Evolutionary conservation across 2,329 filamentous ascomycete species (phyloP).

Genomic region (Hortaea werneckii): DNA sequence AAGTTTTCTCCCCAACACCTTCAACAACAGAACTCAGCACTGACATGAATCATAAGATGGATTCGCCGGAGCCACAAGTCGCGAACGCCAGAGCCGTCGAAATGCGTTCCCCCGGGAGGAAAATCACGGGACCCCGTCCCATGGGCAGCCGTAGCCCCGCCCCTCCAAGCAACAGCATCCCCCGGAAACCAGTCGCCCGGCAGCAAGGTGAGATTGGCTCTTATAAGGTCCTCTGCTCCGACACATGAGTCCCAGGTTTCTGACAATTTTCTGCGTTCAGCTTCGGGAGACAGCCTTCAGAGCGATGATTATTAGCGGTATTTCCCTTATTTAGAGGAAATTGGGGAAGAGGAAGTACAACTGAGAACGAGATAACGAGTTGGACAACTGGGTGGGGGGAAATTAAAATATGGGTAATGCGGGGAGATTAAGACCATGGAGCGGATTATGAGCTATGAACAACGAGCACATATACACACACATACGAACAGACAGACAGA

Average conservation of each 20-base stretch:
- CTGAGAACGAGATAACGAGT: too few relatives aligned
- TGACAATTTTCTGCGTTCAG: background rate
- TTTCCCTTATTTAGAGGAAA: too few relatives aligned
- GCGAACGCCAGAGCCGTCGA: slow-evolving; percentile 18
- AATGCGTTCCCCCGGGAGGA: slow-evolving; percentile 28
- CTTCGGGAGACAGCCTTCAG: slow-evolving; percentile 4
- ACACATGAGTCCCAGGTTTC: background rate
- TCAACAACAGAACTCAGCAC: too few relatives aligned
- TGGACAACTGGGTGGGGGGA: too few relatives aligned
- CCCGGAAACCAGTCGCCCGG: slow-evolving; percentile 19
- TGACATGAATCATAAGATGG: background rate
- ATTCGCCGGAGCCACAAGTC: slow-evolving; percentile 20
- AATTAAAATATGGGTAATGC: too few relatives aligned
- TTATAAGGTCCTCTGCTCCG: too few relatives aligned
- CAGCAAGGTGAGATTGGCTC: slow-evolving; percentile 9
- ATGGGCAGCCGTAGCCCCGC: slow-evolving; percentile 32
- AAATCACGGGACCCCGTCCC: slow-evolving; percentile 40
- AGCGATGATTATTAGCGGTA: slow-evolving; percentile 1
- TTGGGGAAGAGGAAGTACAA: background rate
- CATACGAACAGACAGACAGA: too few relatives aligned
- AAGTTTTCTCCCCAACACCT: slow-evolving; percentile 1
- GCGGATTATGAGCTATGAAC: too few relatives aligned
- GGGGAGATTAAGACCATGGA: too few relatives aligned
- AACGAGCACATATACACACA: too few relatives aligned
- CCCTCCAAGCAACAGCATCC: slow-evolving; percentile 13